These are phyloP conservation scores for Lactifluus rugatus DNA, from an alignment of 768 basidiomycete genomes.

Conservation along the genomic window DNA sequence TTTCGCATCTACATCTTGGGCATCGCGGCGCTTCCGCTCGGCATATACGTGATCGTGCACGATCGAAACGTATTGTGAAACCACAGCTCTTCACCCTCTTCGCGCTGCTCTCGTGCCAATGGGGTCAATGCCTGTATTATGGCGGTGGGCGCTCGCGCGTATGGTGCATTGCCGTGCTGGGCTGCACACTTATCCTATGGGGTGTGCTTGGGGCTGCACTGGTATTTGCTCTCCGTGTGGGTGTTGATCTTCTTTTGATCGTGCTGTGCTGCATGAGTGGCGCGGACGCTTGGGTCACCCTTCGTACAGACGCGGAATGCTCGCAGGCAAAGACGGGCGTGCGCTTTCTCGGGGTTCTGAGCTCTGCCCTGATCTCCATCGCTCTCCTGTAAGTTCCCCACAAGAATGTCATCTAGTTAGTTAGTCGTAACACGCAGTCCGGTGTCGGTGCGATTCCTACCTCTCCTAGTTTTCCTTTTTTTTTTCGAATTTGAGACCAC, in stretches of 20 bases:
- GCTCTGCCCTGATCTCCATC: conserved; percentile 45
- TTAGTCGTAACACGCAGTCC: not conserved
- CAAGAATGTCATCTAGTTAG: too few species aligned
- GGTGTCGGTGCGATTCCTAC: not conserved
- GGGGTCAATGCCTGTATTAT: too few species aligned
- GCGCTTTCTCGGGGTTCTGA: conserved; percentile 54
- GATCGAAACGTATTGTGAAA: conserved; percentile 61
- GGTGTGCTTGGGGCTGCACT: conserved; percentile 52
- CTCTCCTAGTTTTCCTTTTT: not conserved
- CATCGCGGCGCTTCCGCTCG: conserved; percentile 46
- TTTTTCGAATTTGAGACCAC: conserved; percentile 33
- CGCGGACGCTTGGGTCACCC: conserved; percentile 24
- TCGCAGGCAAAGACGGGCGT: conserved; percentile 26
- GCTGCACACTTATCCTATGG: conserved; percentile 33
- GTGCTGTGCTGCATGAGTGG: not conserved
- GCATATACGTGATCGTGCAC: conserved; percentile 58
- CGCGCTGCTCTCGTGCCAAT: too few species aligned
- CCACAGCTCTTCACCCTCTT: conserved; percentile 48
- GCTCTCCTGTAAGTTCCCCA: conserved; percentile 33
- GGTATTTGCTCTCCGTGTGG: conserved; percentile 46
- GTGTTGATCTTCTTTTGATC: conserved; percentile 14
- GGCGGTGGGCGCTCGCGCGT: too few species aligned
- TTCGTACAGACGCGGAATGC: conserved; percentile 29
- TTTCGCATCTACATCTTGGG: conserved; percentile 39
- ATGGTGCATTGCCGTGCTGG: conserved; percentile 25